Percentiles rank a stretch among this genome's conserved stretches.
These are phyloP conservation scores for Coemansia sp. DNA, from an alignment of 192 early-diverging fungal species.

Conservation along the genomic window DNA sequence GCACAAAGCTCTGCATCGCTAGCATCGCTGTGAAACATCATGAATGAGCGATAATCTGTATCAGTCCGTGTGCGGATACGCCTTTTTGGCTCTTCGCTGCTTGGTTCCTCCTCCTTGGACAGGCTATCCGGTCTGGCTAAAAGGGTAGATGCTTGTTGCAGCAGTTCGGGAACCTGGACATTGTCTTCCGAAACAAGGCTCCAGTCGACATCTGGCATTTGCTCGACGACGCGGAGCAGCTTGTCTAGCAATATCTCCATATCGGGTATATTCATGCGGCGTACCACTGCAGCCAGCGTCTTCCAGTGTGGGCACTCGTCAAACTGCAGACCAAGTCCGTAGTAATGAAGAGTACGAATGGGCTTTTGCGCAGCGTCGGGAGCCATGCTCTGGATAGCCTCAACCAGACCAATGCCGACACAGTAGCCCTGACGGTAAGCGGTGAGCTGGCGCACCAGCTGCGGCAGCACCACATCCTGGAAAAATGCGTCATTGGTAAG, in stretches of 20 bases:
- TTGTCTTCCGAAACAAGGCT: conserved; percentile 11
- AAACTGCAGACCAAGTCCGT: conserved; percentile 54
- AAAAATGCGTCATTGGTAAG: conserved; percentile 64
- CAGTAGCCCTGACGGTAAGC: conserved; percentile 62
- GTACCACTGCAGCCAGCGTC: conserved; percentile 36
- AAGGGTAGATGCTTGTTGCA: conserved; percentile 14
- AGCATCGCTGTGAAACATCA: conserved; percentile 40
- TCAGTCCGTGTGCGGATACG: conserved; percentile 47
- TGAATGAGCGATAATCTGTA: conserved; percentile 45
- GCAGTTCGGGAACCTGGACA: conserved; percentile 12
- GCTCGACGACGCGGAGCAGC: conserved; percentile 5
- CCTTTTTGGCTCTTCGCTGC: conserved; percentile 11
- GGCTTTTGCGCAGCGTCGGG: conserved; percentile 54
- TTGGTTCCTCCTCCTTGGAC: neutral
- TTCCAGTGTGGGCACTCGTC: conserved; percentile 47
- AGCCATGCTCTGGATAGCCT: conserved; percentile 56
- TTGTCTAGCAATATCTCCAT: conserved; percentile 33
- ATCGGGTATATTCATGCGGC: conserved; percentile 41
- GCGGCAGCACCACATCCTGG: conserved; percentile 51
- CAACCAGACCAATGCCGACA: conserved; percentile 60
- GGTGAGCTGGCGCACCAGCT: conserved; percentile 51
- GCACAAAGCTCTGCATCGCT: conserved; percentile 38
- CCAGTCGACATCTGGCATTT: conserved; percentile 17
- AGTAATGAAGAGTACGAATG: conserved; percentile 65
- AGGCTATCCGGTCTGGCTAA: conserved; percentile 15